Conservation (phyloP, 176 grass and related monocot species). For the Raddia distichophylla region DNA sequence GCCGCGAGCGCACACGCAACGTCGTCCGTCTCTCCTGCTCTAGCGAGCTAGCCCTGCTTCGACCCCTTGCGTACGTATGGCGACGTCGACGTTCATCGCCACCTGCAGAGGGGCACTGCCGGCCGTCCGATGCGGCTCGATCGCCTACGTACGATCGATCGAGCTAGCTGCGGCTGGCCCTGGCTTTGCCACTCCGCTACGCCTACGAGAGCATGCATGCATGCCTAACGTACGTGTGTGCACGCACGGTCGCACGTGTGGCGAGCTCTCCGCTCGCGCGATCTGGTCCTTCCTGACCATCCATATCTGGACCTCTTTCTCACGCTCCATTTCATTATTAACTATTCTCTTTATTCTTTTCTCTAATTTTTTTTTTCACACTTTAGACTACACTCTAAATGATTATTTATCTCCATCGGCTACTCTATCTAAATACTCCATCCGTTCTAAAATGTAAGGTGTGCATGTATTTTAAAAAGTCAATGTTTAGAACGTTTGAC, state of each 20-base stretch:
- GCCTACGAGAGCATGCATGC: background rate
- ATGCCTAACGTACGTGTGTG: too few species aligned
- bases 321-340: too few species aligned
- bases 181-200: background rate
- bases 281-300: background rate
- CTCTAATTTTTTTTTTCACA: too few species aligned
- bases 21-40: background rate
- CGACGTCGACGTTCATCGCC: background rate
- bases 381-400: too few species aligned
- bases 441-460: too few species aligned
- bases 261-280: background rate
- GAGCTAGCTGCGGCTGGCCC: background rate
- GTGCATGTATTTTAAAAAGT: too few species aligned
- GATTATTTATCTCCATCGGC: too few species aligned
- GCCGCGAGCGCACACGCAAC: slow-evolving; percentile 23
- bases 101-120: background rate
- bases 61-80: background rate
- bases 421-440: too few species aligned
- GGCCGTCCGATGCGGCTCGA: slow-evolving; percentile 22
- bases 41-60: too few species aligned
- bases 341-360: too few species aligned
- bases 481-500: too few species aligned
- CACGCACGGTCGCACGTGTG: slow-evolving; percentile 36
- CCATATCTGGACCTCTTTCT: too few species aligned
- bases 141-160: background rate